Percentiles rank a stretch among this genome's conserved stretches.
These are phyloP conservation scores for Crassisporium funariophilum DNA, from an alignment of 768 basidiomycete genomes.

Conservation along the genomic window DNA sequence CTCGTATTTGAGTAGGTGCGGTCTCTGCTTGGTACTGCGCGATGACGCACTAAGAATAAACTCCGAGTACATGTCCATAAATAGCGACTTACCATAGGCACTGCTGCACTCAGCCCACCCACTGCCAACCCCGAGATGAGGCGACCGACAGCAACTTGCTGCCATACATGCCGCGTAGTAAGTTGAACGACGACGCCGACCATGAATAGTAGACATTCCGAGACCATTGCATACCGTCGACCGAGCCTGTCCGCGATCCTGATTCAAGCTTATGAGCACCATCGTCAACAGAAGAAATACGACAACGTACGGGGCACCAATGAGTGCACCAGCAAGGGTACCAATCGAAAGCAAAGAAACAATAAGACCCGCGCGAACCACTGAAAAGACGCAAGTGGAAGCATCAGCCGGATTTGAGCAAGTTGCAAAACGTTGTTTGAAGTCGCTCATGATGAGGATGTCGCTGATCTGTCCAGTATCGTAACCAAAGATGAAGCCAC, in stretches of 20 bases:
- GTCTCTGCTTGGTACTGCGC: slow-evolving; percentile 69
- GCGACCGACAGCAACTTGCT: slow-evolving; percentile 68
- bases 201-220: slow-evolving; percentile 58
- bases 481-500: slow-evolving; percentile 70
- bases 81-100: slow-evolving; percentile 52
- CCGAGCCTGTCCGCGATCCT: slow-evolving; percentile 68
- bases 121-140: slow-evolving; percentile 68
- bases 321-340: slow-evolving; percentile 61
- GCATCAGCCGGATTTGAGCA: slow-evolving; percentile 43
- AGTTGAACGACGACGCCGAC: slow-evolving; percentile 67
- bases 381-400: slow-evolving; percentile 52
- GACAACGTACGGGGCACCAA: slow-evolving; percentile 58
- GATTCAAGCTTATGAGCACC: slow-evolving; percentile 1
- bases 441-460: slow-evolving; percentile 73
- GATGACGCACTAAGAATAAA: neutral
- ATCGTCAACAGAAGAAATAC: slow-evolving; percentile 1
- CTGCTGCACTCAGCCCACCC: slow-evolving; percentile 66
- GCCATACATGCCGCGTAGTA: slow-evolving; percentile 52
- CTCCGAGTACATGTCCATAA: slow-evolving; percentile 2
- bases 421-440: slow-evolving; percentile 61
- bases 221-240: slow-evolving; percentile 64
- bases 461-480: slow-evolving; percentile 81
- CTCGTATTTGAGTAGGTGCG: slow-evolving; percentile 71
- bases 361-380: slow-evolving; percentile 63
- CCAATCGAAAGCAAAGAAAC: slow-evolving; percentile 74